Evolutionary conservation across 805 yeast species (phyloP).

Genomic region (Kodamaea fukazawae): DNA sequence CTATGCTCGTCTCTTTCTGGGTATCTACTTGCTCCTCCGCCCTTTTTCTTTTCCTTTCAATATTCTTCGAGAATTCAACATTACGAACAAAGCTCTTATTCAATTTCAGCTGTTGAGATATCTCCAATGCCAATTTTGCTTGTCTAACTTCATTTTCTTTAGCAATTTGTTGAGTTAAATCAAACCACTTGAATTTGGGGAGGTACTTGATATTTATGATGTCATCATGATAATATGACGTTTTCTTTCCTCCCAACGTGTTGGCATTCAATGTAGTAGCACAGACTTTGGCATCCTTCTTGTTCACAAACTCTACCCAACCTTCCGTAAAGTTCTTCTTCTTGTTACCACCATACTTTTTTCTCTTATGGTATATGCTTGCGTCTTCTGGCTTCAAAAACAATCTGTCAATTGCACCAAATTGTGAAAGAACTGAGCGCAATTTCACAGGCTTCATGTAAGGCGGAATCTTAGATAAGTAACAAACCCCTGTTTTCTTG

Average conservation of each 20-base stretch:
- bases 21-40: constrained; percentile 15
- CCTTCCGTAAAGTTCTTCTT: constrained; percentile 88
- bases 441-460: constrained; percentile 94
- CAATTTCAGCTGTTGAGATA: constrained; percentile 82
- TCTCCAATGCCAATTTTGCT: constrained; percentile 81
- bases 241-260: constrained; percentile 87
- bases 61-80: constrained; percentile 83
- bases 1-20: constrained; percentile 13
- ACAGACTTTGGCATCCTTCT: constrained; percentile 84
- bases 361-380: constrained; percentile 58
- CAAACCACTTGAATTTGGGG: constrained; percentile 92
- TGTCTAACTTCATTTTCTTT: constrained; percentile 86
- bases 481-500: constrained; percentile 86
- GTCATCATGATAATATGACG: constrained; percentile 90
- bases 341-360: constrained; percentile 88
- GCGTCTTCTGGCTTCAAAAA: constrained; percentile 85
- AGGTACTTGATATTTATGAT: constrained; percentile 86
- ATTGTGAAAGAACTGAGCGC: constrained; percentile 73
- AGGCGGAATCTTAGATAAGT: constrained; percentile 88
- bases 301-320: constrained; percentile 89
- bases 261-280: constrained; percentile 86
- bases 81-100: constrained; percentile 80
- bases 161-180: constrained; percentile 89
- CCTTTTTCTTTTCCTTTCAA: constrained; percentile 57
- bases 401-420: constrained; percentile 85